These are phyloP conservation scores for Suhomyces pyralidae DNA, from an alignment of 805 yeast genomes.

Conservation along the genomic window DNA sequence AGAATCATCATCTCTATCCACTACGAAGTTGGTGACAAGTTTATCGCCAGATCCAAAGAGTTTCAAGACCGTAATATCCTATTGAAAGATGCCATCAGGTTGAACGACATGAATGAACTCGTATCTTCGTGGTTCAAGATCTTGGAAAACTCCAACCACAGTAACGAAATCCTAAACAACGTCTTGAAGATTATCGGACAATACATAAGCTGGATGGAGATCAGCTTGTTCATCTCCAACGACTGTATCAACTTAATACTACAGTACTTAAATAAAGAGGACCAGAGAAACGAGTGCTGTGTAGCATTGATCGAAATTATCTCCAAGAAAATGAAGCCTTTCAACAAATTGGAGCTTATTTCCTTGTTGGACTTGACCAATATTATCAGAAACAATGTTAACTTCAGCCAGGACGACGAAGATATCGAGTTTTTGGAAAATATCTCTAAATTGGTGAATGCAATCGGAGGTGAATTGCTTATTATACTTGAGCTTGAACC, in stretches of 20 bases:
- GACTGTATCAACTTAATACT: constrained; percentile 57
- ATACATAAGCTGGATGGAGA: constrained; percentile 91
- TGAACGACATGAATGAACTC: constrained; percentile 65
- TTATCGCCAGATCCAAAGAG: constrained; percentile 66
- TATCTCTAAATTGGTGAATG: constrained; percentile 68
- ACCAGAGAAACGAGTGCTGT: constrained; percentile 57
- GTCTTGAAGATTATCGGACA: constrained; percentile 70
- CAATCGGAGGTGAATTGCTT: constrained; percentile 74
- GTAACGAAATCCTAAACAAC: constrained; percentile 50
- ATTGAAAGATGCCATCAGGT: constrained; percentile 80
- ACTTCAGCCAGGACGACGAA: constrained; percentile 33
- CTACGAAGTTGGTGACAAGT: constrained; percentile 89
- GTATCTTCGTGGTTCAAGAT: constrained; percentile 67
- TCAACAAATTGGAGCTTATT: constrained; percentile 66
- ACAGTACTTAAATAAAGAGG: constrained; percentile 49
- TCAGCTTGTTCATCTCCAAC: constrained; percentile 63
- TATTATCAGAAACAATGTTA: constrained; percentile 34
- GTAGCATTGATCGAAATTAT: constrained; percentile 60
- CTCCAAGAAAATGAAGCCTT: constrained; percentile 74
- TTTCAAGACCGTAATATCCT: constrained; percentile 61
- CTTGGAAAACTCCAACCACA: constrained; percentile 36
- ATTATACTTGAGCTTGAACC: constrained; percentile 55
- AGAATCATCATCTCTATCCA: constrained; percentile 76
- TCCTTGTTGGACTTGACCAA: constrained; percentile 64
- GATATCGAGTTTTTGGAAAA: constrained; percentile 70